Conservation (phyloP, 75 land plant genomes). For the Larix kaempferi region DNA sequence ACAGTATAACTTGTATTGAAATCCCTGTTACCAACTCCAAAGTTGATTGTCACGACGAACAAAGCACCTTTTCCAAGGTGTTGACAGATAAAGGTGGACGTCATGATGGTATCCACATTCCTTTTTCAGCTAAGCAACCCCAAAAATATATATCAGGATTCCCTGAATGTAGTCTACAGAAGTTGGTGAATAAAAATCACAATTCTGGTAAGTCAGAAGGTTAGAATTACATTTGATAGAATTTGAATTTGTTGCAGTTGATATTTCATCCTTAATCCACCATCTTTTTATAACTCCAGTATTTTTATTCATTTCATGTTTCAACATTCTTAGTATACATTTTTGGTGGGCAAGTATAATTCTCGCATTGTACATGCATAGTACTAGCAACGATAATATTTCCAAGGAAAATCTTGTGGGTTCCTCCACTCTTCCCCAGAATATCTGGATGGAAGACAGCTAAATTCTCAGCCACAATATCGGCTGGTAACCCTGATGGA, state of each 20-base stretch:
- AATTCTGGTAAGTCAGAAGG: not conserved
- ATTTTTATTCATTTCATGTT: not conserved
- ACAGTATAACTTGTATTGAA: not conserved
- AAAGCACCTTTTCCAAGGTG: not conserved
- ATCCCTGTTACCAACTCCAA: not conserved
- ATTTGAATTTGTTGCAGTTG: not conserved
- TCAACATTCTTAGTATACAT: too few species aligned
- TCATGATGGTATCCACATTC: not conserved
- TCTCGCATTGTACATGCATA: not conserved
- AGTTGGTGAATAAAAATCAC: not conserved
- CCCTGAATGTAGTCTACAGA: not conserved
- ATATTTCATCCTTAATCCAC: not conserved
- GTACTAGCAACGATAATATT: not conserved
- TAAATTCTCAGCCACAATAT: too few species aligned
- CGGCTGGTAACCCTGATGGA: too few species aligned
- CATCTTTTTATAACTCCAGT: not conserved
- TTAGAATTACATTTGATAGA: not conserved
- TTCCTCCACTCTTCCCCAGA: not conserved
- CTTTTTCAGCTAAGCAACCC: not conserved
- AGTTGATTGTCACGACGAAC: not conserved
- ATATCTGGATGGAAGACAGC: too few species aligned
- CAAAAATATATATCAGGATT: conserved; percentile 1
- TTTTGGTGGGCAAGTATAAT: not conserved
- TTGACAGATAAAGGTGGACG: conserved; percentile 1
- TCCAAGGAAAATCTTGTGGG: not conserved